Conservation (phyloP, 2,329 filamentous ascomycete species). For the Fusarium sarcochroum region DNA sequence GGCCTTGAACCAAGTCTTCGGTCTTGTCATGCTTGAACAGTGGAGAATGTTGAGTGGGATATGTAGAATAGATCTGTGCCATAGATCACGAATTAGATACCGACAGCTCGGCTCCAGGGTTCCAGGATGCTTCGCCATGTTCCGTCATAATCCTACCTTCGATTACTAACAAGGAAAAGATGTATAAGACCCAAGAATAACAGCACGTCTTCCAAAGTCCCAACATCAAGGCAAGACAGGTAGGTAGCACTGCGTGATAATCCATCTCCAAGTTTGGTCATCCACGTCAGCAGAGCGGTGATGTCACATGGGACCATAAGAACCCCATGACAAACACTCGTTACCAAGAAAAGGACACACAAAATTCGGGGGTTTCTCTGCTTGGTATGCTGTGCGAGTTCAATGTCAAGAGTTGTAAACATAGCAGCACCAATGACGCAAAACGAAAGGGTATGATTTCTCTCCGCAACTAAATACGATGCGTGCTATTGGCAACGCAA, state of each 20-base stretch:
- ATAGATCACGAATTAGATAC: not conserved
- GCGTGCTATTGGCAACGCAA: slow-evolving; percentile 23
- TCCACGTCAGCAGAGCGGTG: slow-evolving; percentile 17
- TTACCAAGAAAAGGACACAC: not conserved
- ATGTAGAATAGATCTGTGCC: not conserved
- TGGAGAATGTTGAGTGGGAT: not conserved
- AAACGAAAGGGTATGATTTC: slow-evolving; percentile 43
- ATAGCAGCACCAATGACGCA: slow-evolving; percentile 2
- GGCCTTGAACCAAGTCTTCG: not conserved
- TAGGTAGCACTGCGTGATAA: slow-evolving; percentile 9
- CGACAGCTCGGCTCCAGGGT: not conserved
- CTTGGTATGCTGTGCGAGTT: not conserved
- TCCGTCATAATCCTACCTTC: not conserved
- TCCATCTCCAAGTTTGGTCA: slow-evolving; percentile 4
- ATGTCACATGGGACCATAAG: slow-evolving; percentile 13
- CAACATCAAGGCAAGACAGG: not conserved
- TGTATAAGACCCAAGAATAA: not conserved
- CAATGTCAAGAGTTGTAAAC: not conserved
- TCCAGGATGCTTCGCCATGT: slow-evolving; percentile 17
- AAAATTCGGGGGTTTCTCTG: not conserved
- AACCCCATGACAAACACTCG: slow-evolving; percentile 1
- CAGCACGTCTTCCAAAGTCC: not conserved
- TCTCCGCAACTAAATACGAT: slow-evolving; percentile 30
- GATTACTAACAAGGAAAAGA: not conserved
- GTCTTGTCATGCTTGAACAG: not conserved